Evolutionary conservation across 2,329 filamentous ascomycete genomes (phyloP).

Genomic region (Malbranchea zuffiana): DNA sequence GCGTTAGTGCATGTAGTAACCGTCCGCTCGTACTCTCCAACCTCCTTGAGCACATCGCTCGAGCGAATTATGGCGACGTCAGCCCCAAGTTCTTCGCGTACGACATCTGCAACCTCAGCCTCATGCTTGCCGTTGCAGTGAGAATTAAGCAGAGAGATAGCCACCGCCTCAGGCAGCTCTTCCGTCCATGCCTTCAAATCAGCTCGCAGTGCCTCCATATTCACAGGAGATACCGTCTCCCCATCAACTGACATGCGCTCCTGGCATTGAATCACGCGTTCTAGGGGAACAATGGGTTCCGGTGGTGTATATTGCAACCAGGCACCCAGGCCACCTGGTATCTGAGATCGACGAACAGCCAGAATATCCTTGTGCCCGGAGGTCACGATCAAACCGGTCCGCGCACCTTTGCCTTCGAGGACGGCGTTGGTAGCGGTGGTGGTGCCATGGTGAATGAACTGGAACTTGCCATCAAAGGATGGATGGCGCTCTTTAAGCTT

Average conservation of each 20-base stretch:
- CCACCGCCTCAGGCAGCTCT: slow-evolving; percentile 37
- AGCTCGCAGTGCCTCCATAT: slow-evolving; percentile 30
- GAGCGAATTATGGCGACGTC: slow-evolving; percentile 38
- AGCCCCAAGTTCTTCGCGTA: slow-evolving; percentile 35
- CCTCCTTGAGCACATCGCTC: slow-evolving; percentile 37
- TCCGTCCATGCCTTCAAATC: slow-evolving; percentile 30
- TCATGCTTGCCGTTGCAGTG: slow-evolving; percentile 38
- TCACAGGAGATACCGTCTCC: slow-evolving; percentile 31
- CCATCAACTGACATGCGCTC: slow-evolving; percentile 38
- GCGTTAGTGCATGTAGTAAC: slow-evolving; percentile 41
- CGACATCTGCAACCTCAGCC: slow-evolving; percentile 27
- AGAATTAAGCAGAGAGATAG: slow-evolving; percentile 39
- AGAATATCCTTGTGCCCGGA: slow-evolving; percentile 42
- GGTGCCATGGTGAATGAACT: slow-evolving; percentile 42
- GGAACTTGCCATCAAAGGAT: slow-evolving; percentile 37
- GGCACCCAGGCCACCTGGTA: slow-evolving; percentile 41
- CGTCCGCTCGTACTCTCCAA: slow-evolving; percentile 41
- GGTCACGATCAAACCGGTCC: slow-evolving; percentile 38
- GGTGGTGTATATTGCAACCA: slow-evolving; percentile 42
- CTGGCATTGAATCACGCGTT: slow-evolving; percentile 37
- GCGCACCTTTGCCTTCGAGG: slow-evolving; percentile 41
- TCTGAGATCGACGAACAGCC: slow-evolving; percentile 38
- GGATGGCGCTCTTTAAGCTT: slow-evolving; percentile 30
- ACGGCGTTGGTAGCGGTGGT: slow-evolving; percentile 42
- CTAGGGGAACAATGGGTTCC: slow-evolving; percentile 39